Base-by-base conservation (phyloP, 352 stramenopile species). In the Phytophthora chlamydospora region DNA sequence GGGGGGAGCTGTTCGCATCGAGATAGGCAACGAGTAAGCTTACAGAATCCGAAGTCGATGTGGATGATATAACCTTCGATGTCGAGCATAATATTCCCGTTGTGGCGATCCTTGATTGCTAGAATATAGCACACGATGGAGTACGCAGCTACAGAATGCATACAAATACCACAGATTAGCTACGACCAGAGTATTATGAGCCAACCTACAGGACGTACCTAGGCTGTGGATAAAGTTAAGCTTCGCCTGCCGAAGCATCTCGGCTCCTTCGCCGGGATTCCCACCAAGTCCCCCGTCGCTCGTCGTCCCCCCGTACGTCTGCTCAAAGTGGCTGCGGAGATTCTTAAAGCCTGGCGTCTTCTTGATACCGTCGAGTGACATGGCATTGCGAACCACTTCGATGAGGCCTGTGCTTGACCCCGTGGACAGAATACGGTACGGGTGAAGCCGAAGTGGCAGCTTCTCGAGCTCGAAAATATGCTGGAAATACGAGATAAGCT, bases 11-110 rank as follows among this genome's bases (percentile, higher is more conserved):
- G 17, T 9, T 13, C 7, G 1, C 14, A 11, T 27, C 14, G 7
- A 10, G 14, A 21, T 29, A 33, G n/a, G 17, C 4, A 13, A 34
- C 27, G 12, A 53, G 21, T 24, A 31, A 8, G 85, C 78, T 44
- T 80, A 93, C 84, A 91, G 74, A 99, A 99, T 29, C 98, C 98
- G 86, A 99, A 99, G 76, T 99, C 98, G 71, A 99, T 99, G 78
- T 99, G 96, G 33, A 99, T 90, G 21, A 99, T 77, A 63, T 98
- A 96, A 5, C 97, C 97, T 58, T 97, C 83, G 12, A 91, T 94
- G 66, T 99, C 97, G 46, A 99, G 93, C 86, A 99, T 97, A 56
- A 99, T 98, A 71, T 99, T 99, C 38, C 97, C 97, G 69, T 99
- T 99, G 84, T 99, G 97, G 6, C 97, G 88, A 73, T 99, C 98